A percentile compares a stretch with the other conserved stretches of the same genome.
phyloP scores from a whole-genome alignment of 306 rosid species.

The Citrullus amarus region DNA sequence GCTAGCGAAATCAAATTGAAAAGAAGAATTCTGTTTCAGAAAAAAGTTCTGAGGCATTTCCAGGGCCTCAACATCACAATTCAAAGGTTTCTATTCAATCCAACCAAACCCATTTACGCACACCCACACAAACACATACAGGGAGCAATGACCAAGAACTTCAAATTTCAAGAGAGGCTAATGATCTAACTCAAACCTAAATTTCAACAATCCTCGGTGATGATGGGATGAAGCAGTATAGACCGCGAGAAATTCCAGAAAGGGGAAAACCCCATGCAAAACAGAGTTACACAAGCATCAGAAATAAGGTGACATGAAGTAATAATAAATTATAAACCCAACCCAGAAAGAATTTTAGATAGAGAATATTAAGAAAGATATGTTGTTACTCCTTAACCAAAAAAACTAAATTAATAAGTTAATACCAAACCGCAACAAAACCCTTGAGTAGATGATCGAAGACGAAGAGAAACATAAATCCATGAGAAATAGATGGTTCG shows the following conservation, averaged over 20 bases:
- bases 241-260: neutral
- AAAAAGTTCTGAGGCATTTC: neutral
- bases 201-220: neutral
- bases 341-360: neutral
- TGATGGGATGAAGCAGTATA: neutral
- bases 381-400: neutral
- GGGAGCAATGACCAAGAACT: neutral
- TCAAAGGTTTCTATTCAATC: neutral
- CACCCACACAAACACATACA: neutral
- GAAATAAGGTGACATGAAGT: neutral
- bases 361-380: neutral
- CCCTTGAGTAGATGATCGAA: constrained; percentile 14
- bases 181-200: neutral
- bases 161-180: neutral
- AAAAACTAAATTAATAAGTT: neutral
- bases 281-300: neutral
- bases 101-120: neutral
- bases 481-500: neutral
- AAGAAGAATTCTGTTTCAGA: neutral
- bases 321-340: neutral
- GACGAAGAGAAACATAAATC: constrained; percentile 4
- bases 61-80: neutral
- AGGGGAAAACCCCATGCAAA: neutral
- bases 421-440: constrained; percentile 32
- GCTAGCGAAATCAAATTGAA: neutral